phyloP scores from a whole-genome alignment of 2,329 filamentous ascomycete genomes.

The Cladosporium halotolerans region DNA sequence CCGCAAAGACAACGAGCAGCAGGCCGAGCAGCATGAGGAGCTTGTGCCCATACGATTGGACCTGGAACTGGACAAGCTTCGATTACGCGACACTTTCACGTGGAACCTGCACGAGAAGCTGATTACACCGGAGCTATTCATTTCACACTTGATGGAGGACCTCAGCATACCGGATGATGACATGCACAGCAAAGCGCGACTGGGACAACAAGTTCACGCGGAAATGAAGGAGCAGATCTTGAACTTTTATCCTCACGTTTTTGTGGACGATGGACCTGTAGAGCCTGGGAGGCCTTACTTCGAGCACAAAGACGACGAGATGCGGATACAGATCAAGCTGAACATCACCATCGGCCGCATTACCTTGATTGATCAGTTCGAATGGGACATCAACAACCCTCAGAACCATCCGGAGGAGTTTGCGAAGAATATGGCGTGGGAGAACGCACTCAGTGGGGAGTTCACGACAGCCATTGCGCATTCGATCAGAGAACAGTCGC shows the following conservation, averaged over 20 bases:
- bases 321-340: slow-evolving; percentile 90
- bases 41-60: slow-evolving; percentile 86
- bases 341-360: slow-evolving; percentile 96
- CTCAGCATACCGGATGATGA: slow-evolving; percentile 65
- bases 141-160: slow-evolving; percentile 85
- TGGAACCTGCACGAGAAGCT: slow-evolving; percentile 96
- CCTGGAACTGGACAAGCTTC: slow-evolving; percentile 91
- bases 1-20: slow-evolving; percentile 73
- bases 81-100: slow-evolving; percentile 92
- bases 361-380: slow-evolving; percentile 92
- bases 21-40: slow-evolving; percentile 87
- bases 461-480: slow-evolving; percentile 97
- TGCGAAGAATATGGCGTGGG: slow-evolving; percentile 78
- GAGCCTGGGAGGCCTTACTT: slow-evolving; percentile 85
- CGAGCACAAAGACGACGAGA: slow-evolving; percentile 98
- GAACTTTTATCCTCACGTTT: slow-evolving; percentile 90
- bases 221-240: slow-evolving; percentile 84
- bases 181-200: slow-evolving; percentile 39
- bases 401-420: slow-evolving; percentile 93
- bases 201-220: slow-evolving; percentile 56
- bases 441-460: slow-evolving; percentile 86
- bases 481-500: slow-evolving; percentile 91
- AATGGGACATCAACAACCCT: slow-evolving; percentile 98
- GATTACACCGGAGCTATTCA: slow-evolving; percentile 72
- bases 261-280: slow-evolving; percentile 80